Conservation (phyloP, 78 protist genomes). For the Dictyostelium capitatum region DNA sequence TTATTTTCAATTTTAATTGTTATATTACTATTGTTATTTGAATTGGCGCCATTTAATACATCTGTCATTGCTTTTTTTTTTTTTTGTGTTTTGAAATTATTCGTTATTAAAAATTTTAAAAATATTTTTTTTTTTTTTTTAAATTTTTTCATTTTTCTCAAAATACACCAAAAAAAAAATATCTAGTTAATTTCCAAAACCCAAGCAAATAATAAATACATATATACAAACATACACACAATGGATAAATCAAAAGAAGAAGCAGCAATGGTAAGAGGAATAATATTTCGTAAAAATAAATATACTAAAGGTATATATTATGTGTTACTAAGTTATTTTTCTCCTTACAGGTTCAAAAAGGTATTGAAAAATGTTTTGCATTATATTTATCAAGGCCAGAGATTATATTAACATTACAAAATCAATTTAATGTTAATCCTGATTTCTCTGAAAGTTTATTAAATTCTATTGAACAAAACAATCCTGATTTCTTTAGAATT, state of each 20-base stretch:
- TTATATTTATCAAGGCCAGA: constrained; percentile 50
- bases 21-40: not conserved
- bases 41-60: not conserved
- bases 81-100: not conserved
- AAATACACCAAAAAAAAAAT: not conserved
- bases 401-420: constrained; percentile 60
- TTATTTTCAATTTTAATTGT: not conserved
- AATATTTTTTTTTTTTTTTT: not conserved
- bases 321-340: too few relatives aligned
- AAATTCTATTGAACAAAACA: constrained; percentile 13
- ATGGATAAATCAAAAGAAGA: constrained; percentile 11
- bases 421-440: constrained; percentile 56
- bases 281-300: too few relatives aligned
- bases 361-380: constrained; percentile 57
- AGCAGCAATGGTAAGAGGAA: not conserved
- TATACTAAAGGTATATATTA: too few relatives aligned
- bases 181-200: too few relatives aligned
- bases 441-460: constrained; percentile 43
- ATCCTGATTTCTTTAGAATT: constrained; percentile 63
- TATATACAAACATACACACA: not conserved
- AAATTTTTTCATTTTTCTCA: not conserved
- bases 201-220: too few relatives aligned
- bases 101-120: not conserved
- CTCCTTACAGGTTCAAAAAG: constrained; percentile 31
- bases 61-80: not conserved